These are phyloP conservation scores for Clausena lansium DNA, from an alignment of 345 rosid genomes.

Conservation along the genomic window DNA sequence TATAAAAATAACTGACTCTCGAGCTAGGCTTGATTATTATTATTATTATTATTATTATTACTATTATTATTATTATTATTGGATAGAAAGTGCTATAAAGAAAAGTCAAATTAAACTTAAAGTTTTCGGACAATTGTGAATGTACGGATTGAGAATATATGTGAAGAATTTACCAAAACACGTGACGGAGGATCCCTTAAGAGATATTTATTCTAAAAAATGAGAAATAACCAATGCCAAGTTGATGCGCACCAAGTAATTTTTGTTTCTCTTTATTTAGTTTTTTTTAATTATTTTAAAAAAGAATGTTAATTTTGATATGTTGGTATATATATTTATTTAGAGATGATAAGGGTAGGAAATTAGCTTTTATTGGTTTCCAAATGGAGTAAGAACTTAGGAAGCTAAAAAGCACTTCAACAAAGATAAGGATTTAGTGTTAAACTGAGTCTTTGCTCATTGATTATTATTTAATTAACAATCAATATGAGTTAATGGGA, in stretches of 20 bases:
- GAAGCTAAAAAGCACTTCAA: slow-evolving; percentile 77
- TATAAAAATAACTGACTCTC: no score
- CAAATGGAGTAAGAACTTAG: slow-evolving; percentile 62
- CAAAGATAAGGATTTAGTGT: slow-evolving; percentile 54
- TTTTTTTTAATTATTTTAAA: background rate
- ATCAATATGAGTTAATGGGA: slow-evolving; percentile 85
- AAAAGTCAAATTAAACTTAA: background rate
- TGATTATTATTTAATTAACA: slow-evolving; percentile 17
- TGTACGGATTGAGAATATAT: slow-evolving; percentile 68
- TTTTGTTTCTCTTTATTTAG: background rate
- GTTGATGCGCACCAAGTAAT: slow-evolving; percentile 69
- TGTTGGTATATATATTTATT: slow-evolving; percentile 2
- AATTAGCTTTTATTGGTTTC: slow-evolving; percentile 77
- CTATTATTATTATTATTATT: no score
- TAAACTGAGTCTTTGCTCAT: slow-evolving; percentile 48
- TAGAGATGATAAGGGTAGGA: slow-evolving; percentile 83
- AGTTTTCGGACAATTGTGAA: background rate
- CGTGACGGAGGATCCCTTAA: slow-evolving; percentile 57
- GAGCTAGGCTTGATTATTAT: no score
- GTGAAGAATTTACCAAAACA: slow-evolving; percentile 75
- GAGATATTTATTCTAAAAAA: slow-evolving; percentile 66
- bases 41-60: no score
- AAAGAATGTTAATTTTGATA: background rate
- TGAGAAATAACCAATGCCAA: slow-evolving; percentile 78
- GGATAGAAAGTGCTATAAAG: no score